Conservation (phyloP, 768 basidiomycete species). For the Rubroboletus pulcherrimus region DNA sequence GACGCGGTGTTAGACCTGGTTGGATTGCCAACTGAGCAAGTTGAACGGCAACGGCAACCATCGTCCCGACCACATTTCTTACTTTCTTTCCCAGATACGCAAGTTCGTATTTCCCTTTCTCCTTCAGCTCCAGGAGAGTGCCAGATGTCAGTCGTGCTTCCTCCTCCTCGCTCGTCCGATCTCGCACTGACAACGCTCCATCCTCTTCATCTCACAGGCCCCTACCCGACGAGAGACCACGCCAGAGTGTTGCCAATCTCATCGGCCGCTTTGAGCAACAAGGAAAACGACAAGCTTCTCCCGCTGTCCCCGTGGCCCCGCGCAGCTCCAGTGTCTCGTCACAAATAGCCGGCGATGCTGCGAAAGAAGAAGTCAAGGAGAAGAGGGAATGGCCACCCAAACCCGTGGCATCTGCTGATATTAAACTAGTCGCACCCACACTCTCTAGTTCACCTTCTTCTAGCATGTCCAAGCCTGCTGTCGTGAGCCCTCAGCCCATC, state of each 20-base stretch:
- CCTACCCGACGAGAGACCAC: constrained; percentile 83
- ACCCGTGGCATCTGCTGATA: constrained; percentile 30
- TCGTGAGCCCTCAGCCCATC: constrained; percentile 30
- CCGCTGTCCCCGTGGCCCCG: constrained; percentile 37
- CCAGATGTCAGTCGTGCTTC: constrained; percentile 27
- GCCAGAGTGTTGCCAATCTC: constrained; percentile 84
- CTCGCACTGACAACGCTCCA: constrained; percentile 10
- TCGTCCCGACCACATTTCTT: constrained; percentile 18
- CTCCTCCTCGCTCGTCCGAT: constrained; percentile 1
- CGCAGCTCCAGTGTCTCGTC: constrained; percentile 68
- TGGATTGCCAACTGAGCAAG: neutral
- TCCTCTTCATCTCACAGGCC: constrained; percentile 49
- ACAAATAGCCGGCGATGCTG: constrained; percentile 59
- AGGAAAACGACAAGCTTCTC: constrained; percentile 57
- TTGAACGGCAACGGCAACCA: constrained; percentile 28
- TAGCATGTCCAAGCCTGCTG: constrained; percentile 14
- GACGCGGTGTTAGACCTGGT: neutral
- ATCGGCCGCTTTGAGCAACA: constrained; percentile 87
- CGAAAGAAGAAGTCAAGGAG: constrained; percentile 65
- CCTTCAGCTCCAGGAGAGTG: constrained; percentile 17
- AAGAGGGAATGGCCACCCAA: constrained; percentile 77
- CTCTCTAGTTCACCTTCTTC: constrained; percentile 34
- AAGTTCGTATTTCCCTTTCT: constrained; percentile 9
- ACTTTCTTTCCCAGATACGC: constrained; percentile 8
- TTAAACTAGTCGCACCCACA: constrained; percentile 33